Evolutionary conservation across 1,284 basidiomycete genomes (phyloP), one percentile per base, ranked within the genome.

Genomic region (Amylostereum areolatum): DNA sequence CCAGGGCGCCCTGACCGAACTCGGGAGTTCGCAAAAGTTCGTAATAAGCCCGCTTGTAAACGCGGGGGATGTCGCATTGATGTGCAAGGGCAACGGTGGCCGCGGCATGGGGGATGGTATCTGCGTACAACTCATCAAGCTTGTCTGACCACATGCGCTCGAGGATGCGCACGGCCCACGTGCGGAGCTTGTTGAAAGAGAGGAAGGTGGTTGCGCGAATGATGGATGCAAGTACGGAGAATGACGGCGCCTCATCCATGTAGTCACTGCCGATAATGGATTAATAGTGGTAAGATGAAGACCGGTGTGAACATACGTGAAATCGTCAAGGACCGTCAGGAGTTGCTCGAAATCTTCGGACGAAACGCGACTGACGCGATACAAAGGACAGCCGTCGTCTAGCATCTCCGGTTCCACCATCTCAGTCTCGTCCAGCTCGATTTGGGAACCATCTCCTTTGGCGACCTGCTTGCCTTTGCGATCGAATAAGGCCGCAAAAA

Each of bases 21-120:
- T 35, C 49, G 3, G 54, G 47, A 9, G 57, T 55, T 18, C 67
- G 59, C 2, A 67, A 54, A 24, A 72, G 60, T 50, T 72, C 69
- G 54, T 72, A 73, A 46, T 64, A 65, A 3, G 68, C 66, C 33
- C 59, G 57, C 49, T 71, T 70, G 31, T 67, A 57, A 10, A 72
- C 58, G 5, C 54, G 48, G 11, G 61, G 61, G 18, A 68, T 45
- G 3, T 57, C 54, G 50, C 59, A 67, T 11, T 54, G 33, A 24
- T 60, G 59, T 18, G 66, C 66, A 12, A 69, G 59, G 27, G 57
- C 46, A 32, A 70, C 56, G 6, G 64, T 65, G 34, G 62, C 62
- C 1, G 59, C 55, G 1, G 69, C 65, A 32, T 64, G 52, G 0
- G 47, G 49, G n/a, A 51, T 52, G 3, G 45, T 46, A n/a, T 53